Evolutionary conservation across 805 yeast genomes (phyloP), one percentile per base, ranked within the genome.

Genomic region (Kodamaea hsintzibuensis): DNA sequence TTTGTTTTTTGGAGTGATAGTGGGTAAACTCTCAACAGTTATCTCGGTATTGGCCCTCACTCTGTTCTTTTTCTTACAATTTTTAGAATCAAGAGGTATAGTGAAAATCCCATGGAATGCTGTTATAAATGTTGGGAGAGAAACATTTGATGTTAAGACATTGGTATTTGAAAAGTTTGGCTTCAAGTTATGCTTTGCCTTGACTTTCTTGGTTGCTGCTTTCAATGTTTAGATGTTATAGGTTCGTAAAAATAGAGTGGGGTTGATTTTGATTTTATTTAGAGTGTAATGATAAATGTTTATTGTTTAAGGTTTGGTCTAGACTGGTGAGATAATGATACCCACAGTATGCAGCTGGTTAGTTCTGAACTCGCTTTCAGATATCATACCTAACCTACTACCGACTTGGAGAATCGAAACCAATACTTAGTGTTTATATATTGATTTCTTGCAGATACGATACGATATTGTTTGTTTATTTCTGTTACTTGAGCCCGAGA

Each of bases 161-260:
- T 73, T 84, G 70, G 63, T 85, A 14, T 77, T 85, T 54, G 81
- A 82, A 51, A 80, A 82, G 56, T 85, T 88, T 40, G 79, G 85
- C 55, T 85, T 86, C 75, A 84, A 82, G 68, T 53, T 81, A 30
- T 77, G 85, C 33, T 85, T 85, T 65, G 43, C 30, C 7, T 51
- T 42, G 47, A 38, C 47, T 1, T 51, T 51, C 16, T 19, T 51
- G 5, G 42, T 51, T 42, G 54, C 54, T 14, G 50, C 54, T 4
- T 51, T 22, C 27, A 51, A 51, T 35, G 40, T 51, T 38, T 50
- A 22, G 25, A 22, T n/a, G n/a, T n/a, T n/a, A n/a, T n/a, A n/a
- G n/a, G n/a, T n/a, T n/a, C 39, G 39, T 13, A 35, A 4, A 3
- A 35, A 14, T 13, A 35, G 7, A 35, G 39, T 35, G 39, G 39